Evolutionary conservation across 208 protist genomes (phyloP).

Genomic region (Plasmodiophora brassicae): DNA sequence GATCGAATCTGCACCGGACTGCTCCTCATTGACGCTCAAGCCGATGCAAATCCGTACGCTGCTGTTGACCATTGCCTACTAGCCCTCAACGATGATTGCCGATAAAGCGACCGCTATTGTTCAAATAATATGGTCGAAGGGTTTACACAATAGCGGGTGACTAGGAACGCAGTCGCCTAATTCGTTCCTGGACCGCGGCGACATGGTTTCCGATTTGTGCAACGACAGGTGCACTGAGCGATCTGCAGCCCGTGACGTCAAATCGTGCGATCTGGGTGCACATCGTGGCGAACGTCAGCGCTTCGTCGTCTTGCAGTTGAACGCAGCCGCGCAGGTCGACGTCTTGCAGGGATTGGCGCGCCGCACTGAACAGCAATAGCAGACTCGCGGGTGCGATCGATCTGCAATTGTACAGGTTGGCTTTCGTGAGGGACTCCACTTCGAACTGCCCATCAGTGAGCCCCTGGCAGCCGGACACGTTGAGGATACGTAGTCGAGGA

Average conservation of each 20-base stretch:
- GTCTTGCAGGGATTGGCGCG: not conserved
- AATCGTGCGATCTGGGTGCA: not conserved
- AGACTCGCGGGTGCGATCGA: not conserved
- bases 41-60: no score
- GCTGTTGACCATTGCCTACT: no score
- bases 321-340: not conserved
- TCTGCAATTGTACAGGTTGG: slow-evolving; percentile 31
- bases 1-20: no score
- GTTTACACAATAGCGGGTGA: no score
- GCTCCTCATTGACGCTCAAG: no score
- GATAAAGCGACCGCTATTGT: no score
- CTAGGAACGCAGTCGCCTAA: no score
- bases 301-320: not conserved
- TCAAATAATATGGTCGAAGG: no score
- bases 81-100: no score
- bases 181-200: no score
- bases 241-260: slow-evolving; percentile 1
- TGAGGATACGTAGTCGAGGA: not conserved
- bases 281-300: not conserved
- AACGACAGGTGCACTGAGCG: not conserved
- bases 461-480: not conserved
- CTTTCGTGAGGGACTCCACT: not conserved
- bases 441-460: not conserved
- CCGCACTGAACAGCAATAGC: not conserved
- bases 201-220: no score